Conservation (phyloP, 768 basidiomycete genomes). For the Neoboletus magnificus region DNA sequence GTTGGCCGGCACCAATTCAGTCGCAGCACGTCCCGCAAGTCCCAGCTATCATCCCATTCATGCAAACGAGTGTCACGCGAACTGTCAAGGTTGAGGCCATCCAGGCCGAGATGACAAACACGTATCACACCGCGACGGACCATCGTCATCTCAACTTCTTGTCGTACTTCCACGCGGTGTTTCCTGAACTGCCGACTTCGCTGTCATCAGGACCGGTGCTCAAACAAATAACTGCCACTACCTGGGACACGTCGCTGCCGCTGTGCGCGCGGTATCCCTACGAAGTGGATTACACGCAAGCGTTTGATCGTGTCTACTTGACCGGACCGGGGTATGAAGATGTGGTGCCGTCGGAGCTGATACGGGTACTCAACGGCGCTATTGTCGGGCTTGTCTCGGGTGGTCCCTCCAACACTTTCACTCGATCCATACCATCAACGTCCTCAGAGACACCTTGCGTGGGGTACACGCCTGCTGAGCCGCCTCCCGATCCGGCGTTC, state of each 20-base stretch:
- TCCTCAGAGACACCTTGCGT: constrained; percentile 21
- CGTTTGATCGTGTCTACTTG: constrained; percentile 64
- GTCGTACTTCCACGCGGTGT: constrained; percentile 69
- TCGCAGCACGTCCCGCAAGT: constrained; percentile 4
- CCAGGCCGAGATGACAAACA: constrained; percentile 31
- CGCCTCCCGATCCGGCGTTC: constrained; percentile 52
- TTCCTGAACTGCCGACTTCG: constrained; percentile 32
- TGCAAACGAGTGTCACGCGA: not conserved
- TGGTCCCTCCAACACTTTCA: not conserved
- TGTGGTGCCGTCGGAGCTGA: constrained; percentile 66
- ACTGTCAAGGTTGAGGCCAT: constrained; percentile 40
- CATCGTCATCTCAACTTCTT: constrained; percentile 66
- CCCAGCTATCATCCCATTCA: not conserved
- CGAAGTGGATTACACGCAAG: constrained; percentile 56
- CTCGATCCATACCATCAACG: not conserved
- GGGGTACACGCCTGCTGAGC: constrained; percentile 57
- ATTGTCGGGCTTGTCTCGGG: constrained; percentile 68
- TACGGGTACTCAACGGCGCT: constrained; percentile 71
- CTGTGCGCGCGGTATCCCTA: constrained; percentile 70
- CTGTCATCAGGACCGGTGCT: constrained; percentile 15
- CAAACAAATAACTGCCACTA: constrained; percentile 36
- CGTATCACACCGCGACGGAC: constrained; percentile 51
- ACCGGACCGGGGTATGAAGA: constrained; percentile 77
- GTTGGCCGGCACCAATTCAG: constrained; percentile 17
- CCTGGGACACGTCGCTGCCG: constrained; percentile 69